Percentiles rank a stretch among this genome's conserved stretches.
phyloP scores from a whole-genome alignment of 805 yeast genomes.

The Ogataea nakhonphanomensis region DNA sequence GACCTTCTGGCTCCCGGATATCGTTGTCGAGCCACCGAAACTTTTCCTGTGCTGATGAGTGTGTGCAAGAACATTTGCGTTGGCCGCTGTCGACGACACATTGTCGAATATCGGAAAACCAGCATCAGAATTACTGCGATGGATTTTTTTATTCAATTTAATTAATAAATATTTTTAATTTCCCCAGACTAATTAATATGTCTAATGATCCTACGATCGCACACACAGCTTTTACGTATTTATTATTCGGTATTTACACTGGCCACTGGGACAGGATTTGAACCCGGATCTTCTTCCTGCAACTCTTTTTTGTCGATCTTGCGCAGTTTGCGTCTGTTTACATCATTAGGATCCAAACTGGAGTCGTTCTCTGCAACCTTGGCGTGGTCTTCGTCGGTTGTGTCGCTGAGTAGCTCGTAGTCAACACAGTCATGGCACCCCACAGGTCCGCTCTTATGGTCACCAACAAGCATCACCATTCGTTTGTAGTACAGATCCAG shows the following conservation, averaged over 20 bases:
- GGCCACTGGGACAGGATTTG: background rate
- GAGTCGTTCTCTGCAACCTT: background rate
- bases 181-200: background rate
- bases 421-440: slow-evolving; percentile 31
- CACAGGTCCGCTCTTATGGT: slow-evolving; percentile 5
- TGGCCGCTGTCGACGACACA: no score
- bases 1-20: no score
- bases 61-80: no score
- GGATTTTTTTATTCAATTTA: background rate
- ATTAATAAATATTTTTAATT: slow-evolving; percentile 1
- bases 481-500: slow-evolving; percentile 46
- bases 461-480: slow-evolving; percentile 50
- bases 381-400: background rate
- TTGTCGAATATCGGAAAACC: background rate
- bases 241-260: no score
- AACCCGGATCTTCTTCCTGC: background rate
- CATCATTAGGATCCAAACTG: background rate
- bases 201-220: background rate
- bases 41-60: no score
- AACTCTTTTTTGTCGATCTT: background rate
- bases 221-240: no score
- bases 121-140: slow-evolving; percentile 1
- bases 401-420: slow-evolving; percentile 7
- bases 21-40: no score
- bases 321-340: slow-evolving; percentile 1